Evolutionary conservation across 371 early-diverging fungal species (phyloP).

Genomic region (Actinomortierella ambigua): DNA sequence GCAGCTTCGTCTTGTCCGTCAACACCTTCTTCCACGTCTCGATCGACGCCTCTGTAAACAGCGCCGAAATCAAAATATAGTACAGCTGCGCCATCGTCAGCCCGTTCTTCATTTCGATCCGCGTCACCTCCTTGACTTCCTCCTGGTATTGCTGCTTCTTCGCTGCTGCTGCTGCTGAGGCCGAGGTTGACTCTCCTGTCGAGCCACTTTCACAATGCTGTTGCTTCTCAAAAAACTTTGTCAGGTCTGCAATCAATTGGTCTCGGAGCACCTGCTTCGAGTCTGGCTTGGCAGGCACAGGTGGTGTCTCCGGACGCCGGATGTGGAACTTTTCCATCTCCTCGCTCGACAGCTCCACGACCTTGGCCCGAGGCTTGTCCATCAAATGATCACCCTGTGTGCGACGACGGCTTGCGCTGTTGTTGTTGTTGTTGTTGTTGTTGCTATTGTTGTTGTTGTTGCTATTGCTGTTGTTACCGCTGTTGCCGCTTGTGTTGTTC

Average conservation of each 20-base stretch:
- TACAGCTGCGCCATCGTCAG: slow-evolving; percentile 70
- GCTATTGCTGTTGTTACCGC: too few relatives aligned
- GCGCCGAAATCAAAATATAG: slow-evolving; percentile 59
- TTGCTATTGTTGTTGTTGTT: too few relatives aligned
- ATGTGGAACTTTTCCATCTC: slow-evolving; percentile 63
- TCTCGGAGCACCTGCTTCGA: slow-evolving; percentile 46
- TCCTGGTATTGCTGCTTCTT: slow-evolving; percentile 47
- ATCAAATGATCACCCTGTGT: too few relatives aligned
- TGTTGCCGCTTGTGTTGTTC: too few relatives aligned
- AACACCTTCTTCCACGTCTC: slow-evolving; percentile 47
- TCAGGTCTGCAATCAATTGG: slow-evolving; percentile 38
- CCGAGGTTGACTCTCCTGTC: slow-evolving; percentile 11
- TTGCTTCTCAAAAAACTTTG: slow-evolving; percentile 40
- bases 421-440: too few relatives aligned
- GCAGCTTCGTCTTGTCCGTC: slow-evolving; percentile 51
- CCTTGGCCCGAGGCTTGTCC: slow-evolving; percentile 71
- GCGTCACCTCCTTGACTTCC: slow-evolving; percentile 76
- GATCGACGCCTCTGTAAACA: slow-evolving; percentile 57
- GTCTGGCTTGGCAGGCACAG: slow-evolving; percentile 38
- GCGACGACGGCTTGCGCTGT: too few relatives aligned
- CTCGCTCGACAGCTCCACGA: slow-evolving; percentile 66
- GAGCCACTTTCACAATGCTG: slow-evolving; percentile 1
- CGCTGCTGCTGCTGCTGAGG: slow-evolving; percentile 39
- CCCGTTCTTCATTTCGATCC: slow-evolving; percentile 77
- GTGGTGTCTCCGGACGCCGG: slow-evolving; percentile 45